phyloP scores from a whole-genome alignment of 2,329 filamentous ascomycete species.

The Aotearoamyces nothofagi region DNA sequence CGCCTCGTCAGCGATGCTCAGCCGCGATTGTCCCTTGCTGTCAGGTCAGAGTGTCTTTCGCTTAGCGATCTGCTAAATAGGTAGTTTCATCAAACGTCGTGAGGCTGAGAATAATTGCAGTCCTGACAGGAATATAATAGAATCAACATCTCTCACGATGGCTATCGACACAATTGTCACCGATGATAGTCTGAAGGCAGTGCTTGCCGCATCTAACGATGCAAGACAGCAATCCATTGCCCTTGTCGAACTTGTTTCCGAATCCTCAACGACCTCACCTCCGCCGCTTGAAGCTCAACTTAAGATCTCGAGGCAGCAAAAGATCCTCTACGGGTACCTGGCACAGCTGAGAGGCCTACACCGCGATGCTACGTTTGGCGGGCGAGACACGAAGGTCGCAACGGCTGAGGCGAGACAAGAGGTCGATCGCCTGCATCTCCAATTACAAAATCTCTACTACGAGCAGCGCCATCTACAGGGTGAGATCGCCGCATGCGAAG shows the following conservation, averaged over 20 bases:
- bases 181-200: constrained; percentile 48
- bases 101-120: too few relatives aligned
- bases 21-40: too few relatives aligned
- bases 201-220: constrained; percentile 57
- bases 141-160: constrained; percentile 28
- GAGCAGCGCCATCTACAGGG: constrained; percentile 83
- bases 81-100: too few relatives aligned
- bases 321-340: constrained; percentile 63
- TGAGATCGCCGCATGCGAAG: constrained; percentile 82
- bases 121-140: too few relatives aligned
- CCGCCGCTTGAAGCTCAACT: constrained; percentile 33
- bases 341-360: constrained; percentile 72
- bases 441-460: constrained; percentile 92
- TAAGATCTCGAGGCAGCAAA: constrained; percentile 61
- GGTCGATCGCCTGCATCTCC: constrained; percentile 80
- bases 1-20: too few relatives aligned
- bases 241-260: constrained; percentile 48
- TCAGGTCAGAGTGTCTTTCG: too few relatives aligned
- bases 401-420: constrained; percentile 82
- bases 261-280: constrained; percentile 26
- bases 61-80: too few relatives aligned
- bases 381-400: constrained; percentile 70
- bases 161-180: constrained; percentile 42
- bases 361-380: constrained; percentile 63
- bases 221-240: constrained; percentile 57